These are phyloP conservation scores for Platanthera guangdongensis DNA, from an alignment of 106 monocot genomes.

Conservation along the genomic window DNA sequence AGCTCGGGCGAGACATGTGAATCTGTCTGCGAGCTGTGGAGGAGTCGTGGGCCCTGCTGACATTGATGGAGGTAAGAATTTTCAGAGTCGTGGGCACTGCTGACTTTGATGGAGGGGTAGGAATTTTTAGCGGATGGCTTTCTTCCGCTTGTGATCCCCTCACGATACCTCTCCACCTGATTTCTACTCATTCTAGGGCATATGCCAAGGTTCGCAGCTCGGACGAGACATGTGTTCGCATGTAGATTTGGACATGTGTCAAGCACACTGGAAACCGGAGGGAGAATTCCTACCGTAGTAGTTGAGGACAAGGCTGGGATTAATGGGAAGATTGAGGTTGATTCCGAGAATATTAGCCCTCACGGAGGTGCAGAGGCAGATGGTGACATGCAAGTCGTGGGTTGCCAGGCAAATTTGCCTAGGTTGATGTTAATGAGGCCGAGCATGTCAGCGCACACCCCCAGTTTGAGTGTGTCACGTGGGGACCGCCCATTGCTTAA, in stretches of 20 bases:
- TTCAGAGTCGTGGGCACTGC: too few relatives aligned
- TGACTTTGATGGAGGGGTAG: too few relatives aligned
- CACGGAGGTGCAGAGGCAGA: conserved; percentile 45
- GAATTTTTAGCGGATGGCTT: too few relatives aligned
- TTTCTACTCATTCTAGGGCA: too few relatives aligned
- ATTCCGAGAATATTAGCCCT: conserved; percentile 38
- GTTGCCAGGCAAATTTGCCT: conserved; percentile 14
- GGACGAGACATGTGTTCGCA: too few relatives aligned
- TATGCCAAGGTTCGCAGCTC: too few relatives aligned
- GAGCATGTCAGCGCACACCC: conserved; percentile 41
- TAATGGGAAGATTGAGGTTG: conserved; percentile 26
- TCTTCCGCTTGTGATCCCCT: too few relatives aligned
- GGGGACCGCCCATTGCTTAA: background rate
- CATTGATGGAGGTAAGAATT: too few relatives aligned
- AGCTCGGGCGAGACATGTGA: too few relatives aligned
- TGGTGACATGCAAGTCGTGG: conserved; percentile 35
- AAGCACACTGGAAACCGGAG: conserved; percentile 11
- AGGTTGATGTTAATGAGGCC: conserved; percentile 23
- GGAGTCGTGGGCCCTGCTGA: too few relatives aligned
- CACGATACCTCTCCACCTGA: too few relatives aligned
- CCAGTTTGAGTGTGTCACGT: conserved; percentile 22
- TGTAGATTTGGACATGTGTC: background rate
- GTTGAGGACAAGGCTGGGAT: conserved; percentile 38
- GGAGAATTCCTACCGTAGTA: conserved; percentile 15
- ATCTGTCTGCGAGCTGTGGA: too few relatives aligned